These are phyloP conservation scores for Dioszegia hungarica DNA, from an alignment of 768 basidiomycete genomes.

Conservation along the genomic window DNA sequence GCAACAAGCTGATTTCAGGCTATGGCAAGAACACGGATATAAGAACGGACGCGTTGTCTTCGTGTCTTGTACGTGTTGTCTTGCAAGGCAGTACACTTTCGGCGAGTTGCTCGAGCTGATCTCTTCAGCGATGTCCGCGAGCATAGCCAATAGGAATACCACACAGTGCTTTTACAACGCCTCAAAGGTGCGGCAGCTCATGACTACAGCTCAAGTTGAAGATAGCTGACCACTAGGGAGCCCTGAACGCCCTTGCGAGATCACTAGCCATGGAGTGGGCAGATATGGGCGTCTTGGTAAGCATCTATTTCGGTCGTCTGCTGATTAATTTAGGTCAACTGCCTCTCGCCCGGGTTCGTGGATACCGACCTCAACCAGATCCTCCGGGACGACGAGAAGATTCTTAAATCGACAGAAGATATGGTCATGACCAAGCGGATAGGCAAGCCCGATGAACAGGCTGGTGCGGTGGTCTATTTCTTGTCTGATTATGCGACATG, in stretches of 20 bases:
- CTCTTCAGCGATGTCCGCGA: slow-evolving; percentile 34
- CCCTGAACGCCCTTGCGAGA: slow-evolving; percentile 35
- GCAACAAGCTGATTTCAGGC: not conserved
- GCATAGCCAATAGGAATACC: slow-evolving; percentile 31
- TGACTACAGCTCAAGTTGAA: not conserved
- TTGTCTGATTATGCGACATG: slow-evolving; percentile 39
- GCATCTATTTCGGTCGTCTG: not conserved
- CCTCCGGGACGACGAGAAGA: slow-evolving; percentile 19
- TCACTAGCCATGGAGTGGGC: slow-evolving; percentile 45
- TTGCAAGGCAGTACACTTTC: no score
- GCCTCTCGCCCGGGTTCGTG: slow-evolving; percentile 6
- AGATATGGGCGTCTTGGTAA: slow-evolving; percentile 33
- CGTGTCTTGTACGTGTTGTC: slow-evolving; percentile 41
- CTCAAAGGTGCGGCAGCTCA: slow-evolving; percentile 2
- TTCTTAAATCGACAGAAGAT: slow-evolving; percentile 10
- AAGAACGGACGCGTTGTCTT: slow-evolving; percentile 43
- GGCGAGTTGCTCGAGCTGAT: no score
- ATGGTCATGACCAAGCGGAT: slow-evolving; percentile 26
- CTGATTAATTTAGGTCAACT: slow-evolving; percentile 17
- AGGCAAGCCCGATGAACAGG: slow-evolving; percentile 35
- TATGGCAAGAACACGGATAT: slow-evolving; percentile 44
- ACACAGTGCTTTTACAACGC: slow-evolving; percentile 43
- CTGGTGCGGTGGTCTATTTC: slow-evolving; percentile 38
- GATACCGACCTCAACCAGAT: slow-evolving; percentile 41
- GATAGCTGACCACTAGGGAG: slow-evolving; percentile 20